phyloP scores from a whole-genome alignment of 1,139 yeast species.

The Suhomyces maxii region DNA sequence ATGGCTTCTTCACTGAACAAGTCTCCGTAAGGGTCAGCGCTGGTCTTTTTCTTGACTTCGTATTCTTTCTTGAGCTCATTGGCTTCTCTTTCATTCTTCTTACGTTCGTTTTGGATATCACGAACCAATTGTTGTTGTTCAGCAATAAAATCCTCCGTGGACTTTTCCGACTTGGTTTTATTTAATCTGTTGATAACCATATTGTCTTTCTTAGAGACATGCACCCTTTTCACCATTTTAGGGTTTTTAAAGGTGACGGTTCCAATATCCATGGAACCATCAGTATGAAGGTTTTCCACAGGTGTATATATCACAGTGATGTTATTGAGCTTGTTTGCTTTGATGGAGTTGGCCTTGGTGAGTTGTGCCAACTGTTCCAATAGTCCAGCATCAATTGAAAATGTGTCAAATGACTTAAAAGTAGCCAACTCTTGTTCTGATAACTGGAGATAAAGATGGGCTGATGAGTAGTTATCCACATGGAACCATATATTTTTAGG shows the following conservation, averaged over 20 bases:
- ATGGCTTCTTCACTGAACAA: conserved; percentile 52
- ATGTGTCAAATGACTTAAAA: conserved; percentile 28
- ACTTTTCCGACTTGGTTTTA: conserved; percentile 55
- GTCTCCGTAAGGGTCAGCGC: conserved; percentile 57
- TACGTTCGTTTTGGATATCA: conserved; percentile 33
- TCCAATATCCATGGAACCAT: conserved; percentile 79
- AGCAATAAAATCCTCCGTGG: conserved; percentile 53
- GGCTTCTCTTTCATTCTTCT: conserved; percentile 31
- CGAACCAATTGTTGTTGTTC: conserved; percentile 41
- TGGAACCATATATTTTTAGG: conserved; percentile 82
- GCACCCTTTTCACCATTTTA: conserved; percentile 52
- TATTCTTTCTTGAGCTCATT: conserved; percentile 26
- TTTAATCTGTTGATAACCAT: conserved; percentile 63
- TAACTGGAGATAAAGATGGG: conserved; percentile 74
- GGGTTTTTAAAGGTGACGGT: conserved; percentile 72
- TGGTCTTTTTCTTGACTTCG: conserved; percentile 30
- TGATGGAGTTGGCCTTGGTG: conserved; percentile 78
- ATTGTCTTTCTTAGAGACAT: conserved; percentile 60
- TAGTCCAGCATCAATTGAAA: conserved; percentile 51
- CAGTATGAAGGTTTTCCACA: conserved; percentile 68
- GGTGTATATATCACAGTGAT: conserved; percentile 75
- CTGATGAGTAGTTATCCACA: conserved; percentile 77
- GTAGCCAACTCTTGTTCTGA: conserved; percentile 37
- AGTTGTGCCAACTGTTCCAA: conserved; percentile 68
- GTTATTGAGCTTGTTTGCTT: conserved; percentile 72